phyloP scores from a whole-genome alignment of 805 yeast species.

The Candida anglica region DNA sequence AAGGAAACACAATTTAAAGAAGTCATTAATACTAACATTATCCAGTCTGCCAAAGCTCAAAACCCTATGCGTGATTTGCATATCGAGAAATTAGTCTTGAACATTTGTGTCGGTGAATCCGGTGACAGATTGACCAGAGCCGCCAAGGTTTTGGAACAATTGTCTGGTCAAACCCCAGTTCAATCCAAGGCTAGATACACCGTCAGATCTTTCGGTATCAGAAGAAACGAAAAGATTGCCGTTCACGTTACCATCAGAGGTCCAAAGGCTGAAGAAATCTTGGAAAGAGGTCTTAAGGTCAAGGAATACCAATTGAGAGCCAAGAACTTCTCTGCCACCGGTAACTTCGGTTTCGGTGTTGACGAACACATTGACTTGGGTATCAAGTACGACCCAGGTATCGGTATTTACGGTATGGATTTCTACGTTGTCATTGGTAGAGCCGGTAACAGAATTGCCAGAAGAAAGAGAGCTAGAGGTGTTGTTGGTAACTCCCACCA shows the following conservation, averaged over 20 bases:
- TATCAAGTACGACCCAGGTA: constrained; percentile 99
- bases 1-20: no score
- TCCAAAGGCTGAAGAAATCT: constrained; percentile 92
- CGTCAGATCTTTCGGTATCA: constrained; percentile 99
- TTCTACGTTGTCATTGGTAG: constrained; percentile 99
- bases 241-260: constrained; percentile 99
- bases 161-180: constrained; percentile 99
- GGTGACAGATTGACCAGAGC: constrained; percentile 99
- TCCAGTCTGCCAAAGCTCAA: constrained; percentile 47
- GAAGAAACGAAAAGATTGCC: constrained; percentile 99
- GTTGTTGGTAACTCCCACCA: constrained; percentile 89
- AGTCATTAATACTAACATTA: no score
- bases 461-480: constrained; percentile 94
- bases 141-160: constrained; percentile 99
- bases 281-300: constrained; percentile 99
- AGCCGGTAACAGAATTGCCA: constrained; percentile 98
- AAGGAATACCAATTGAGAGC: constrained; percentile 96
- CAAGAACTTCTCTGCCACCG: constrained; percentile 97
- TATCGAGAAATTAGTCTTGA: constrained; percentile 98
- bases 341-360: constrained; percentile 99
- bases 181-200: constrained; percentile 99
- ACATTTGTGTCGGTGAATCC: constrained; percentile 99
- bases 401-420: constrained; percentile 99
- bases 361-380: constrained; percentile 99
- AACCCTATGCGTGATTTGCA: constrained; percentile 98